phyloP scores from a whole-genome alignment of 768 basidiomycete species.

The Fistulinella prunicolor region DNA sequence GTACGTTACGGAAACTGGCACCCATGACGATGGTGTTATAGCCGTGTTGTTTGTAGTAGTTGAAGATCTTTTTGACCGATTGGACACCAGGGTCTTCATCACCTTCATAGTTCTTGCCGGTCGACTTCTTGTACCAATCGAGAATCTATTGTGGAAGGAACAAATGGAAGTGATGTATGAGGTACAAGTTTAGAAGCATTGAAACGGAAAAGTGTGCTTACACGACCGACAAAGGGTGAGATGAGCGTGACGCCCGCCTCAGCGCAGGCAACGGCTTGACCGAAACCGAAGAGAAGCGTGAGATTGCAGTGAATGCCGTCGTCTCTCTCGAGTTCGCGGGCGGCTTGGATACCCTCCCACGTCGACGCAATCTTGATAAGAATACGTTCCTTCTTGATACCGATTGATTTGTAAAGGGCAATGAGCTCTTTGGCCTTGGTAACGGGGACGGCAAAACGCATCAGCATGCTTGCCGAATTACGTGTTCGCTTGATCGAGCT shows the following conservation, averaged over 20 bases:
- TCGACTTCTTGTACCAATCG: constrained; percentile 97
- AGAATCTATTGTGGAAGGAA: constrained; percentile 62
- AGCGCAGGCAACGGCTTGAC: constrained; percentile 97
- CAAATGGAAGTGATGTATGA: constrained; percentile 4
- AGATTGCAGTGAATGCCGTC: constrained; percentile 98
- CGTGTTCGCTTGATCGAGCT: constrained; percentile 16
- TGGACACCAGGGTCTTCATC: constrained; percentile 94
- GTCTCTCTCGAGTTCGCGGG: constrained; percentile 89
- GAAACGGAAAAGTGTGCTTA: constrained; percentile 40
- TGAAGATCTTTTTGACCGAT: constrained; percentile 96
- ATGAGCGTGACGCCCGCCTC: constrained; percentile 98
- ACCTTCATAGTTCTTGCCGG: constrained; percentile 85
- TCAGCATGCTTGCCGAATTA: constrained; percentile 19
- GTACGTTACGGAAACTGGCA: constrained; percentile 96
- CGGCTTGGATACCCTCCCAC: constrained; percentile 99
- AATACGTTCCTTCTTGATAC: constrained; percentile 90
- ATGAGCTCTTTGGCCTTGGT: constrained; percentile 80
- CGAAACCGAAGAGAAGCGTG: constrained; percentile 98
- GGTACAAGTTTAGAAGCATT: constrained; percentile 11
- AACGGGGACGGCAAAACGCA: constrained; percentile 6
- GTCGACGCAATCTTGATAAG: constrained; percentile 99
- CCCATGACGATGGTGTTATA: constrained; percentile 99
- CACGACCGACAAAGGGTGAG: constrained; percentile 98
- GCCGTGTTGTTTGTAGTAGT: constrained; percentile 98
- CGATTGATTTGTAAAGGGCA: constrained; percentile 89